These are phyloP conservation scores for Lavandula angustifolia DNA, from an alignment of 257 asterid genomes.

Conservation along the genomic window DNA sequence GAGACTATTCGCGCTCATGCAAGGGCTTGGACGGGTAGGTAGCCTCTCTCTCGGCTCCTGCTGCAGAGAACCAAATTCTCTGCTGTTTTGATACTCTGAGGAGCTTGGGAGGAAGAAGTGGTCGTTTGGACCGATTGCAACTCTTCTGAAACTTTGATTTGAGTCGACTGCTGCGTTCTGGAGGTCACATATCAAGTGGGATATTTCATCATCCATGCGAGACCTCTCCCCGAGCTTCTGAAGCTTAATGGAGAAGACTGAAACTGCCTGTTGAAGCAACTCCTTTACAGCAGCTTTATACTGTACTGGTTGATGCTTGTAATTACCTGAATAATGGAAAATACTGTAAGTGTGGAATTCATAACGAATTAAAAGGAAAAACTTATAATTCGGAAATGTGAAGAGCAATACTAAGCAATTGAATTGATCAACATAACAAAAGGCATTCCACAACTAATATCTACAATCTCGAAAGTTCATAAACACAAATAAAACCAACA, in stretches of 20 bases:
- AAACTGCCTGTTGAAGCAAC: conserved; percentile 64
- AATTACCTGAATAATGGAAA: conserved; percentile 52
- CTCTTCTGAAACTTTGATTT: conserved; percentile 76
- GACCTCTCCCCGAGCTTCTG: conserved; percentile 60
- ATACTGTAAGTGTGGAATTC: background rate
- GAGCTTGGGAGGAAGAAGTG: conserved; percentile 85
- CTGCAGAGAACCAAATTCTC: conserved; percentile 41
- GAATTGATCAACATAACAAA: background rate
- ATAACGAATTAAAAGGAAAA: background rate
- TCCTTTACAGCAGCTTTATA: conserved; percentile 54
- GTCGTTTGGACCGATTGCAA: conserved; percentile 73
- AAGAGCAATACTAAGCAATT: background rate
- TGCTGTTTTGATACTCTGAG: conserved; percentile 44
- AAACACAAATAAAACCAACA: background rate
- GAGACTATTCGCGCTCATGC: conserved; percentile 65
- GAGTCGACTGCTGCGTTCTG: conserved; percentile 89
- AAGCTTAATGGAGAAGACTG: conserved; percentile 56
- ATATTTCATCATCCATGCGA: conserved; percentile 54
- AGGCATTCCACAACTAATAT: background rate
- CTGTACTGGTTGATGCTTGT: conserved; percentile 47
- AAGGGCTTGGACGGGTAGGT: conserved; percentile 49
- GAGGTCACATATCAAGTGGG: conserved; percentile 79
- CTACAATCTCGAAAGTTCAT: background rate
- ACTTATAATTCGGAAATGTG: background rate
- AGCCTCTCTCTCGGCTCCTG: conserved; percentile 57